Base-by-base conservation (phyloP, 371 early-diverging fungal species). In the Batkoa obscura region DNA sequence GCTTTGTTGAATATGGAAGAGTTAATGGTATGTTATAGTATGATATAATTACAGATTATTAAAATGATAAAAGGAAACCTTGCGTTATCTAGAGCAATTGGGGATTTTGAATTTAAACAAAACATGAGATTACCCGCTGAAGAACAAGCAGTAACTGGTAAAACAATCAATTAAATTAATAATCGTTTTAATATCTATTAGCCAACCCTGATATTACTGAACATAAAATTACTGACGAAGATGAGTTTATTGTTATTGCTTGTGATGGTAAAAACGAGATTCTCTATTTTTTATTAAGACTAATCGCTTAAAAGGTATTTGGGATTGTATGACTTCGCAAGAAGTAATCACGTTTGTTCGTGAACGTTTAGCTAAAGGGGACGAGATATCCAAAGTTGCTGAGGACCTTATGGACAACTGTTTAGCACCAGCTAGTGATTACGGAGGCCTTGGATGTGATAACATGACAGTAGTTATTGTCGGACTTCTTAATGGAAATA, bases 391-490 rank as follows among this genome's bases (percentile, higher is more conserved):
- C 41, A 57, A 35, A 1, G 76, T 88, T 48, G 86, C 88, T 71
- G 95, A 97, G 71, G 67, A 66, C 35, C 61, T 92, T 50, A 92
- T 94, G 92, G 88, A 90, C 51, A 64, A 70, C 51, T 95, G 98
- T 67, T 71, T 94, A 53, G 92, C 94, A 33, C 71, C 75, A 34
- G 76, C 86, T 58, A 76, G 74, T 56, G 87, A 84, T 36, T 63
- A 82, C 48, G 83, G 85, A 46, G 90, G 88, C n/a, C 74, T 93
- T 31, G 98, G 98, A 9, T 93, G 93, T 69, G 98, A 97, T 65
- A 97, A 97, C 72, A 97, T 97, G 98, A 91, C 95, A 0, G 85
- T 94, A 10, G 69, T 93, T 41, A 86, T 97, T 45, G 84, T 90
- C 2, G 98, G 75, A 0, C 65, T 94, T 42, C 70, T 94, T 60